phyloP scores from a whole-genome alignment of 2,329 filamentous ascomycete species.

The Monilinia aucupariae region DNA sequence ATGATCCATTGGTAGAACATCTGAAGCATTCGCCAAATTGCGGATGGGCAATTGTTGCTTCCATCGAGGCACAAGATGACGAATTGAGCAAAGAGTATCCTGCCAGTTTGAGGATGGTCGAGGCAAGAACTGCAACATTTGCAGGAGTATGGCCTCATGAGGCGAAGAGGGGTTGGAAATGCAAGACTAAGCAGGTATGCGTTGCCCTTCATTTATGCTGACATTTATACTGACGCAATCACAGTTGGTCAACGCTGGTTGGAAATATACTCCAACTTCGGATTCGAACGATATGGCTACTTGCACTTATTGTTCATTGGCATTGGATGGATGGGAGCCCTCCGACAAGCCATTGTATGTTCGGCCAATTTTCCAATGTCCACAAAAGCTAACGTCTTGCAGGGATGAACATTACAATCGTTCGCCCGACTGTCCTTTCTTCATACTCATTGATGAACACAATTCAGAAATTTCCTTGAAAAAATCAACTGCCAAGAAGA shows the following conservation, averaged over 20 bases:
- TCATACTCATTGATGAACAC: conserved; percentile 58
- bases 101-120: conserved; percentile 61
- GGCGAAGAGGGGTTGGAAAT: conserved; percentile 78
- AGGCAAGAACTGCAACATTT: conserved; percentile 80
- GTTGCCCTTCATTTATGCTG: background rate
- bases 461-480: conserved; percentile 46
- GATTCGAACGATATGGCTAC: conserved; percentile 86
- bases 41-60: conserved; percentile 74
- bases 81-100: conserved; percentile 69
- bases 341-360: conserved; percentile 80
- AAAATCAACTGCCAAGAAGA: conserved; percentile 48
- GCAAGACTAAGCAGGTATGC: conserved; percentile 76
- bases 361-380: conserved; percentile 11
- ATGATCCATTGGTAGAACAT: conserved; percentile 80
- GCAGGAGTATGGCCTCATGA: conserved; percentile 85
- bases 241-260: conserved; percentile 84
- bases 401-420: conserved; percentile 83
- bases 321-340: conserved; percentile 90
- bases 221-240: conserved; percentile 24
- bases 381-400: background rate
- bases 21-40: conserved; percentile 75
- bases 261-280: conserved; percentile 82
- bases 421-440: conserved; percentile 77
- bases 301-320: conserved; percentile 84
- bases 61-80: conserved; percentile 55